These are phyloP conservation scores for Trichosporon sp. DNA, from an alignment of 1,284 basidiomycete species.

Conservation along the genomic window DNA sequence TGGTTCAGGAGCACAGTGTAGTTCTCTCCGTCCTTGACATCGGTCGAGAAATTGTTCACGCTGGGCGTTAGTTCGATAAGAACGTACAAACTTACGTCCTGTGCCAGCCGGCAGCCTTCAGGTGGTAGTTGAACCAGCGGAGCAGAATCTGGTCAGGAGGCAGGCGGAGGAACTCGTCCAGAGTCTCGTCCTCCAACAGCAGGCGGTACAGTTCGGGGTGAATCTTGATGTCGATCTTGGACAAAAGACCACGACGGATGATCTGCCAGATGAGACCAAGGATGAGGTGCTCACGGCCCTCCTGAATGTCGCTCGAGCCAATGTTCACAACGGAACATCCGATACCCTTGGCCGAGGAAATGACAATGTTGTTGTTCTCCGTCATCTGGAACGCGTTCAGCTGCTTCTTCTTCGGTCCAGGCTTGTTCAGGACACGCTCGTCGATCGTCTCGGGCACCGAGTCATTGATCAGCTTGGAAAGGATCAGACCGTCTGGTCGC, in stretches of 20 bases:
- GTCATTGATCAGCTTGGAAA: conserved; percentile 98
- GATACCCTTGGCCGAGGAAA: conserved; percentile 95
- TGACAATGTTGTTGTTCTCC: conserved; percentile 99
- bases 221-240: conserved; percentile 95
- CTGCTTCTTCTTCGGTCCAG: conserved; percentile 62
- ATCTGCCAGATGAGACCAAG: conserved; percentile 99
- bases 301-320: conserved; percentile 87
- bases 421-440: conserved; percentile 93
- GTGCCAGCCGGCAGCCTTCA: conserved; percentile 92
- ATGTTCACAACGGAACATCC: conserved; percentile 99
- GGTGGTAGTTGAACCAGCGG: conserved; percentile 98
- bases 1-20: conserved; percentile 95
- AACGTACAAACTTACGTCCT: conserved; percentile 63
- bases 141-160: conserved; percentile 96
- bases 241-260: conserved; percentile 88
- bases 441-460: conserved; percentile 99
- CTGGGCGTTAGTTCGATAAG: conserved; percentile 56
- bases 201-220: conserved; percentile 96
- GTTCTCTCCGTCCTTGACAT: conserved; percentile 94
- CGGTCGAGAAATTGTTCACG: conserved; percentile 96
- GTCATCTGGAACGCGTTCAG: conserved; percentile 98
- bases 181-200: conserved; percentile 93
- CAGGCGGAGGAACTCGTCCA: conserved; percentile 89
- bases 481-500: conserved; percentile 77
- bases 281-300: conserved; percentile 94